A percentile compares a stretch with the other conserved stretches of the same genome.
phyloP scores from a whole-genome alignment of 2,329 filamentous ascomycete genomes.

The Aspergillus fumigatiaffinis region DNA sequence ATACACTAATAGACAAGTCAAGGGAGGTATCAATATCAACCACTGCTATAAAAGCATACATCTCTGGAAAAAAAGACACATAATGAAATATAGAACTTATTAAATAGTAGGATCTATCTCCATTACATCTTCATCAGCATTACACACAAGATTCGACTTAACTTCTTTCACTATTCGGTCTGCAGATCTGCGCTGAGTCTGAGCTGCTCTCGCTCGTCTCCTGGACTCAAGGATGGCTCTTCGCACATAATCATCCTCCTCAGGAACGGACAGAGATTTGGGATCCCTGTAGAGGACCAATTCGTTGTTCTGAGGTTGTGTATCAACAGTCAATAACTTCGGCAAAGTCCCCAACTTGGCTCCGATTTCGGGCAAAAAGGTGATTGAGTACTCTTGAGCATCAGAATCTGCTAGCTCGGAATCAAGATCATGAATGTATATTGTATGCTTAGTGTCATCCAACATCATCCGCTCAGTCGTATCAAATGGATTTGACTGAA shows the following conservation, averaged over 20 bases:
- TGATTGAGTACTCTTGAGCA: conserved; percentile 56
- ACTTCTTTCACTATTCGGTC: background rate
- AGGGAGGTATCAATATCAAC: too few species aligned
- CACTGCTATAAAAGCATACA: background rate
- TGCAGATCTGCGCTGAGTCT: conserved; percentile 31
- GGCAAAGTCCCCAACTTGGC: conserved; percentile 72
- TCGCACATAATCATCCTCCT: conserved; percentile 69
- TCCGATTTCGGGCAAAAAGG: conserved; percentile 83
- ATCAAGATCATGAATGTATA: conserved; percentile 89
- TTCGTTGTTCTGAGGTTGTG: conserved; percentile 56
- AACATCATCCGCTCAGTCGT: conserved; percentile 69
- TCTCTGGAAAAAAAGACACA: background rate
- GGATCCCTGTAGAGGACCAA: conserved; percentile 83
- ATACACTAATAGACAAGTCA: too few species aligned
- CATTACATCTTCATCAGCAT: conserved; percentile 23
- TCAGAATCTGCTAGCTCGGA: conserved; percentile 73
- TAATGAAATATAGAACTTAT: background rate
- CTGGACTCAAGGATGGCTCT: conserved; percentile 80
- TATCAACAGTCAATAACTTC: conserved; percentile 57
- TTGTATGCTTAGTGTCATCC: conserved; percentile 79
- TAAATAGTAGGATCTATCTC: conserved; percentile 21
- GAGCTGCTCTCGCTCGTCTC: conserved; percentile 61
- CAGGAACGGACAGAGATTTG: conserved; percentile 68
- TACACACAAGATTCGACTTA: background rate
- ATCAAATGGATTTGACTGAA: background rate